Conservation (phyloP, 768 basidiomycete genomes). For the Collybiopsis luxurians region DNA sequence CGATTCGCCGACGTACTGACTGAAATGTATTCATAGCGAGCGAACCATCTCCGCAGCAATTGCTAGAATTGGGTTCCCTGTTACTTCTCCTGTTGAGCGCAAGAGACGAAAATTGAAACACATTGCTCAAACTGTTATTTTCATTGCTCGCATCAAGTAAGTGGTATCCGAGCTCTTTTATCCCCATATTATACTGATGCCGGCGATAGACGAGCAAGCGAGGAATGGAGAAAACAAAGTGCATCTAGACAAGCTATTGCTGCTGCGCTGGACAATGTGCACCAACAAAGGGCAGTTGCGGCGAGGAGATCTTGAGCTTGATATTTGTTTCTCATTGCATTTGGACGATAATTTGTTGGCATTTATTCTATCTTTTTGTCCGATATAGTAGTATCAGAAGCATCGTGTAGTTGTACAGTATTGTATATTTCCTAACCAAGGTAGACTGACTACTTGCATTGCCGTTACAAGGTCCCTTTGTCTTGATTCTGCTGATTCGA, state of each 20-base stretch:
- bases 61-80: slow-evolving; percentile 70
- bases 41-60: slow-evolving; percentile 72
- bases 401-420: background rate
- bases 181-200: slow-evolving; percentile 8
- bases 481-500: slow-evolving; percentile 24
- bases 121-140: slow-evolving; percentile 55
- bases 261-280: slow-evolving; percentile 70
- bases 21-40: slow-evolving; percentile 43
- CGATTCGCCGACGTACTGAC: slow-evolving; percentile 4
- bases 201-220: slow-evolving; percentile 54
- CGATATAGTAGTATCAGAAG: background rate
- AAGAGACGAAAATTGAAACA: slow-evolving; percentile 54
- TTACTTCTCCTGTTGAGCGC: slow-evolving; percentile 32
- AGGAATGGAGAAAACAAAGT: slow-evolving; percentile 61
- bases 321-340: slow-evolving; percentile 4
- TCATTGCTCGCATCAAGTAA: slow-evolving; percentile 67
- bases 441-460: background rate
- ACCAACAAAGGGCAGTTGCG: slow-evolving; percentile 42
- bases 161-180: slow-evolving; percentile 12
- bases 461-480: slow-evolving; percentile 20
- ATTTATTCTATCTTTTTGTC: background rate
- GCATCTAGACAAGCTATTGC: slow-evolving; percentile 58
- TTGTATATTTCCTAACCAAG: background rate
- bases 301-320: slow-evolving; percentile 13
- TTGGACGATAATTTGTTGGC: background rate